Percentiles rank a stretch among this genome's conserved stretches.
These are phyloP conservation scores for Erysimum cheiranthoides DNA, from an alignment of 345 rosid genomes.

Conservation along the genomic window DNA sequence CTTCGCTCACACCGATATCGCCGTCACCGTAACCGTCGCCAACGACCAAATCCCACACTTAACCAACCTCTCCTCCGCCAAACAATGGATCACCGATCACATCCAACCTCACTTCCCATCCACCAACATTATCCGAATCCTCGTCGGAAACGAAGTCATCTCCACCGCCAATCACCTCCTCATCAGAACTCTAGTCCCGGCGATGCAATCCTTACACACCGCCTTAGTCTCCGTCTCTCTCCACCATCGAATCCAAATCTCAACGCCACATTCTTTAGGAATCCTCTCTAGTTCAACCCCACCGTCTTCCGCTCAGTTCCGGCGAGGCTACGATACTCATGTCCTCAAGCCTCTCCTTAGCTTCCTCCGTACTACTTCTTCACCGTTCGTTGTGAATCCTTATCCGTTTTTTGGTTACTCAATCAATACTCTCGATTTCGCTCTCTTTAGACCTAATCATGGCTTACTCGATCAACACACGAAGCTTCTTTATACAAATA, in stretches of 20 bases:
- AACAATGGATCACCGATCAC: conserved; percentile 64
- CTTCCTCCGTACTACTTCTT: conserved; percentile 65
- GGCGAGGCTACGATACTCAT: conserved; percentile 64
- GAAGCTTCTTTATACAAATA: conserved; percentile 63
- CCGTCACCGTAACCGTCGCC: conserved; percentile 66
- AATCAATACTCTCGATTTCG: conserved; percentile 73
- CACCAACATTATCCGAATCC: conserved; percentile 71
- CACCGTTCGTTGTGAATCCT: conserved; percentile 82
- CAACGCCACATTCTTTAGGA: conserved; percentile 85
- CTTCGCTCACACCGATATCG: conserved; percentile 69
- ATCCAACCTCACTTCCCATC: conserved; percentile 66
- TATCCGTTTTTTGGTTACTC: conserved; percentile 82
- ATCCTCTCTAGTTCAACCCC: conserved; percentile 72
- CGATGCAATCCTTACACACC: conserved; percentile 75
- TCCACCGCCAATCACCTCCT: conserved; percentile 57
- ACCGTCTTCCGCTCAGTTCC: conserved; percentile 72
- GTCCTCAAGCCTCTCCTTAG: conserved; percentile 77
- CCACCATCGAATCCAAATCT: conserved; percentile 68
- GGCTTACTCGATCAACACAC: conserved; percentile 65
- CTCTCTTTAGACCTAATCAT: conserved; percentile 69
- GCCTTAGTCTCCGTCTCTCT: conserved; percentile 66
- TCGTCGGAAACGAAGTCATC: conserved; percentile 87
- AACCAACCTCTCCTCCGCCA: conserved; percentile 57
- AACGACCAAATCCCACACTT: conserved; percentile 75
- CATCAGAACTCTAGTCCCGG: conserved; percentile 60